phyloP scores from a whole-genome alignment of 2,329 filamentous ascomycete genomes.

The Cercospora sp. region DNA sequence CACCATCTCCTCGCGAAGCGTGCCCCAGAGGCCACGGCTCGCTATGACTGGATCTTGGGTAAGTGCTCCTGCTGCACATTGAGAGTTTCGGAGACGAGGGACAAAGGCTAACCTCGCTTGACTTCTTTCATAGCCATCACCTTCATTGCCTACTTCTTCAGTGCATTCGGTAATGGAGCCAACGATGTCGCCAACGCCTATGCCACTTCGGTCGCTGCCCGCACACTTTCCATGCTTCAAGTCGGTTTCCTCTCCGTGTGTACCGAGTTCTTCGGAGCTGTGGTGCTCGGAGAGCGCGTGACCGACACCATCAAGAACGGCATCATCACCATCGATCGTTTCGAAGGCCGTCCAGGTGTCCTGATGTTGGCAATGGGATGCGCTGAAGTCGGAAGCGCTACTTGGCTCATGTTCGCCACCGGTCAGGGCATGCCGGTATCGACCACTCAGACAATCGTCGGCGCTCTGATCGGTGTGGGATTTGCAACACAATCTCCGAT shows the following conservation, averaged over 20 bases:
- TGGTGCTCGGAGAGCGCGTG: conserved; percentile 53
- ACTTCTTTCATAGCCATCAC: conserved; percentile 52
- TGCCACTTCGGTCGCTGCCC: conserved; percentile 52
- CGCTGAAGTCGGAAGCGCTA: conserved; percentile 46
- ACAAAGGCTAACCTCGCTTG: too few species aligned
- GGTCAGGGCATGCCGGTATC: conserved; percentile 57
- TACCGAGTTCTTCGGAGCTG: conserved; percentile 55
- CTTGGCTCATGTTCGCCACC: conserved; percentile 58
- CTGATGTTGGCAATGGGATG: conserved; percentile 52
- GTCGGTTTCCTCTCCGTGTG: conserved; percentile 49
- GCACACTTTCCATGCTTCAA: conserved; percentile 53
- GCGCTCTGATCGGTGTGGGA: conserved; percentile 52
- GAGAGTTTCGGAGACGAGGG: too few species aligned
- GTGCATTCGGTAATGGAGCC: conserved; percentile 62
- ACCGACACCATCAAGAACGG: conserved; percentile 62
- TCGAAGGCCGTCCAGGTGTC: conserved; percentile 49
- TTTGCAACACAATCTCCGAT: conserved; percentile 28
- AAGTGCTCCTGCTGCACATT: neutral
- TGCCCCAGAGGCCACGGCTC: neutral
- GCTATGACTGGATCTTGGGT: neutral
- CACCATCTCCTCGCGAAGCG: neutral
- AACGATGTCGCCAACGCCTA: conserved; percentile 57
- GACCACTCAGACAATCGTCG: conserved; percentile 57
- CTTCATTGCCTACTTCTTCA: conserved; percentile 62
- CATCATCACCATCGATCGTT: conserved; percentile 53